A percentile compares a stretch with the other conserved stretches of the same genome.
These are phyloP conservation scores for Medicago ruthenica DNA, from an alignment of 306 rosid species.

Conservation along the genomic window DNA sequence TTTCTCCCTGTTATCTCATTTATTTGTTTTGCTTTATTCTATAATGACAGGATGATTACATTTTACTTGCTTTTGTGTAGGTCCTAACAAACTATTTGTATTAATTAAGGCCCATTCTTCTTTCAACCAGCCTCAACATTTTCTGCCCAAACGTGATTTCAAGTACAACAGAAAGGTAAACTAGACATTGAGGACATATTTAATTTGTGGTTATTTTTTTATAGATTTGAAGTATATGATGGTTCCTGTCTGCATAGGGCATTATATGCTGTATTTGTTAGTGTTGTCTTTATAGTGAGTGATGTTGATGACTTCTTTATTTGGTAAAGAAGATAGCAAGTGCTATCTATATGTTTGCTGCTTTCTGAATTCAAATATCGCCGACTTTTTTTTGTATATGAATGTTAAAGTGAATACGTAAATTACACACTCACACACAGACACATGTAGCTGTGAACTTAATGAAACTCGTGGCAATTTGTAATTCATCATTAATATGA, in stretches of 20 bases:
- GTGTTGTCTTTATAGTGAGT: conserved; percentile 26
- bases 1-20: conserved; percentile 13
- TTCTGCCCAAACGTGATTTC: conserved; percentile 92
- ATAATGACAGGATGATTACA: conserved; percentile 12
- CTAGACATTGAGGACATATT: conserved; percentile 3
- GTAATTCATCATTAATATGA: background rate
- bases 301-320: conserved; percentile 37
- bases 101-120: conserved; percentile 85
- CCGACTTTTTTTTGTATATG: background rate
- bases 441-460: background rate
- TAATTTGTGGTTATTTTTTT: background rate
- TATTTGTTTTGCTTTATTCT: conserved; percentile 28
- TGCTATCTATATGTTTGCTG: conserved; percentile 13
- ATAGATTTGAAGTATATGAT: conserved; percentile 11
- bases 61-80: conserved; percentile 44
- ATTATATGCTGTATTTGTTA: conserved; percentile 23
- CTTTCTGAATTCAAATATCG: conserved; percentile 24
- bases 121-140: conserved; percentile 76
- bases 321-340: conserved; percentile 30
- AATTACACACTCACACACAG: background rate
- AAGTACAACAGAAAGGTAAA: conserved; percentile 75
- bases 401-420: background rate
- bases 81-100: conserved; percentile 75
- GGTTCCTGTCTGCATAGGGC: conserved; percentile 10
- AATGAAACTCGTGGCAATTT: conserved; percentile 10